Evolutionary conservation across 768 basidiomycete genomes (phyloP), one percentile per base, ranked within the genome.

Genomic region (Macrolepiota fuliginosa): DNA sequence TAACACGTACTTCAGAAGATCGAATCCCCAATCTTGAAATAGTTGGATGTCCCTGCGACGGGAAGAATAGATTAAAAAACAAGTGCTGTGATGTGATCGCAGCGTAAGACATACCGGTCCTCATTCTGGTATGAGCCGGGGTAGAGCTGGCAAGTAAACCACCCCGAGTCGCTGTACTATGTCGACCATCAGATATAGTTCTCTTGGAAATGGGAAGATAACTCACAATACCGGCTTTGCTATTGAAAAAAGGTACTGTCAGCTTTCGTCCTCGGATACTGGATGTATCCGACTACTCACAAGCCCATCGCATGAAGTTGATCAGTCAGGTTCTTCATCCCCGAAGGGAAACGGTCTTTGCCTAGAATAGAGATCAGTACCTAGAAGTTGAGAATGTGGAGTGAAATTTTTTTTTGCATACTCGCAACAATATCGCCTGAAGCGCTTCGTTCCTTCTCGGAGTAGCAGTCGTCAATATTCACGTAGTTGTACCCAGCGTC

Each of bases 91-190:
- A 12, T 24, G 13, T 55, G 24, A 49, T 22, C 27, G 24, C 35
- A 27, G 11, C 11, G n/a, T 1, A 62, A 46, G n/a, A 64, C 69
- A 22, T 17, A 81, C 83, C 82, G 79, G 22, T 75, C 83, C 70
- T 88, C 87, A 60, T 88, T 85, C 67, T 79, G 75, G 71, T 78
- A 88, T 4, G 87, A 88, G 19, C 87, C 87, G 22, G 87, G 87
- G 67, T 87, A 89, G 11, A 80, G 61, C 49, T 81, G 78, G 65
- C 87, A 89, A 25, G 87, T 88, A 66, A 81, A 86, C 87, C 86
- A 88, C 19, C 87, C 87, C 0, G 87, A 79, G 65, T 87, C 85
- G 62, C 86, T 83, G 63, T 88, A 88, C 86, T 86, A 50, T 36
- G 29, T n/a, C 13, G 39, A 52, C 10, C 51, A 22, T 63, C 36